Conservation (phyloP, 2,329 filamentous ascomycete species). For the Zymoseptoria tritici region DNA sequence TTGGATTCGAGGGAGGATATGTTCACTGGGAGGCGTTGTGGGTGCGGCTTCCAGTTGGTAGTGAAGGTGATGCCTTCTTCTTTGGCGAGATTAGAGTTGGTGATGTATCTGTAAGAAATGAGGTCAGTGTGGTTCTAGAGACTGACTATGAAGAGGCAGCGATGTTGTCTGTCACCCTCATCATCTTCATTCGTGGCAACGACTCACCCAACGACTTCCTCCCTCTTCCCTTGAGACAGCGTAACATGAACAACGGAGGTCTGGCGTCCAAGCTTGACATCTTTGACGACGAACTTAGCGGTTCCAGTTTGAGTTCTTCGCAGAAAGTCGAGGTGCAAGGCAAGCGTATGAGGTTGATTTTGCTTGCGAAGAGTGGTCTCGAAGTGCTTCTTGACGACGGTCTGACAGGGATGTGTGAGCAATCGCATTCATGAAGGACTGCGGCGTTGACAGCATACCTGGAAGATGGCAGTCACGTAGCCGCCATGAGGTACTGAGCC, state of each 20-base stretch:
- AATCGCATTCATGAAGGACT: too few relatives aligned
- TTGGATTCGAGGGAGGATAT: conserved; percentile 36
- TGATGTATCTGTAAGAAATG: conserved; percentile 47
- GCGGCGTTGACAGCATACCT: too few relatives aligned
- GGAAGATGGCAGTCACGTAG: conserved; percentile 56
- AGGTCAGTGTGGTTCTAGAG: neutral
- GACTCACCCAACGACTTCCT: conserved; percentile 50
- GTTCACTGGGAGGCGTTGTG: conserved; percentile 30
- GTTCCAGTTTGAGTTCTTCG: conserved; percentile 54
- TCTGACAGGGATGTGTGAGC: conserved; percentile 30
- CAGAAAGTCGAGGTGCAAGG: conserved; percentile 59
- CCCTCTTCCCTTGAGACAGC: conserved; percentile 45
- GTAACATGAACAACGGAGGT: conserved; percentile 57
- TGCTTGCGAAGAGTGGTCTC: conserved; percentile 48
- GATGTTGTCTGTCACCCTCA: neutral
- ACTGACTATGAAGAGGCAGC: neutral
- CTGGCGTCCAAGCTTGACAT: conserved; percentile 58
- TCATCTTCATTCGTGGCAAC: neutral
- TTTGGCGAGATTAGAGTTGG: conserved; percentile 53
- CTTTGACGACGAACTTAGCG: conserved; percentile 50
- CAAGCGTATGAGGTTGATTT: conserved; percentile 56
- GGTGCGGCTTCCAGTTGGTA: conserved; percentile 48
- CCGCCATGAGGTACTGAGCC: conserved; percentile 66
- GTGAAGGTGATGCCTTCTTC: conserved; percentile 52
- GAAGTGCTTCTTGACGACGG: conserved; percentile 54